Evolutionary conservation across 73 alveolate species (phyloP).

Genomic region (Diophrys sp.): DNA sequence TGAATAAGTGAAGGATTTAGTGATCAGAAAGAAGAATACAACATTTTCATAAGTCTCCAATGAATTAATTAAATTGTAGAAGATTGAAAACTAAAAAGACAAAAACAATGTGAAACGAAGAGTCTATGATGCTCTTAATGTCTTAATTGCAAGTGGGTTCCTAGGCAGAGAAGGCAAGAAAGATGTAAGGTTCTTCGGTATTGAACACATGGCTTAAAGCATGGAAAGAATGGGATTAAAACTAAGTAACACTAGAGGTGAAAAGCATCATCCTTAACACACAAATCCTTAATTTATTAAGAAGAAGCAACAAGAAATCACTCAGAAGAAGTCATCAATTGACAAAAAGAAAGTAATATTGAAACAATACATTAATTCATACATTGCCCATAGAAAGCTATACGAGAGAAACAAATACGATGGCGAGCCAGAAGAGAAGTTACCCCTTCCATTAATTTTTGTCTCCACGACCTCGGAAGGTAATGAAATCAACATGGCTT

Average conservation of each 20-base stretch:
- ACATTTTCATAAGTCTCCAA: slow-evolving; percentile 82
- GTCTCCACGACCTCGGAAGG: not conserved
- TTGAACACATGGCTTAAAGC: not conserved
- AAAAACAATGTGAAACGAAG: slow-evolving; percentile 85
- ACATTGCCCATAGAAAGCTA: not conserved
- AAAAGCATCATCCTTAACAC: not conserved
- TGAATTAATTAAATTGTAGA: slow-evolving; percentile 48
- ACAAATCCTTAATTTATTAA: not conserved
- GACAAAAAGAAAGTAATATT: not conserved
- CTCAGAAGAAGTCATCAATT: too few species aligned
- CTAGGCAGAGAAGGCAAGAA: slow-evolving; percentile 64
- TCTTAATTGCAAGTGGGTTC: slow-evolving; percentile 76
- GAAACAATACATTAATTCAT: too few species aligned
- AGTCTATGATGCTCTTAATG: slow-evolving; percentile 91
- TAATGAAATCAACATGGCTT: not conserved
- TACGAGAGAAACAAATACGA: not conserved
- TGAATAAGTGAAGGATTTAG: slow-evolving; percentile 72
- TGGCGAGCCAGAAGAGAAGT: not conserved
- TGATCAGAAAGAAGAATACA: slow-evolving; percentile 46
- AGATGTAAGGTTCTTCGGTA: slow-evolving; percentile 42
- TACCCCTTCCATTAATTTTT: not conserved
- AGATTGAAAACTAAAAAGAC: slow-evolving; percentile 50
- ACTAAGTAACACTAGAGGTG: not conserved
- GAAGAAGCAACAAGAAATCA: not conserved
- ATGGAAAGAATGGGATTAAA: slow-evolving; percentile 10